Conservation (phyloP, 345 rosid genomes). For the Bruguiera gymnorhiza region DNA sequence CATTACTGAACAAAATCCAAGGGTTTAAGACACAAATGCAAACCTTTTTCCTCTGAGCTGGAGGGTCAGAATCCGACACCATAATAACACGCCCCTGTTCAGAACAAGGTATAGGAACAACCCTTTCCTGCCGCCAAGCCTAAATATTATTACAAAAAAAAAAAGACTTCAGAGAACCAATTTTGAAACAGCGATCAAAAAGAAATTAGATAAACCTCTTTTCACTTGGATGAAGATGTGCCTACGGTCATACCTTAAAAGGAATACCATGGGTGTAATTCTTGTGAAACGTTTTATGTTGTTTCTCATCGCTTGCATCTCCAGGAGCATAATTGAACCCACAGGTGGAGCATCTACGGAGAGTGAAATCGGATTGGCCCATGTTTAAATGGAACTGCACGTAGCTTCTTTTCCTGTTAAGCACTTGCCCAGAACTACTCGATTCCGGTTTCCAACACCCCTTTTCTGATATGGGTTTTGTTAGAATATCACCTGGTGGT, state of each 20-base stretch:
- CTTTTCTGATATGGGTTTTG: conserved; percentile 16
- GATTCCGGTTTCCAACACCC: conserved; percentile 17
- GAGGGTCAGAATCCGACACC: conserved; percentile 54
- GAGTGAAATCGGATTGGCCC: conserved; percentile 86
- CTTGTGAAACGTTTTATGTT: conserved; percentile 59
- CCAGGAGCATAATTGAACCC: conserved; percentile 71
- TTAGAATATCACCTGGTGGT: conserved; percentile 2
- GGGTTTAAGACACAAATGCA: neutral
- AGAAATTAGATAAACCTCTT: neutral
- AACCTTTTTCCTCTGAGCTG: conserved; percentile 69
- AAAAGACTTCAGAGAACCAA: too few species aligned
- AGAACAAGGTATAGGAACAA: conserved; percentile 29
- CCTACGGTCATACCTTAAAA: conserved; percentile 47
- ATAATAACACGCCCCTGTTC: conserved; percentile 46
- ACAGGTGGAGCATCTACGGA: conserved; percentile 53
- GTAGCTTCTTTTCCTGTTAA: conserved; percentile 70
- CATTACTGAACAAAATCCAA: neutral
- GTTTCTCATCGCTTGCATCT: conserved; percentile 68
- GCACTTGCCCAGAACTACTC: conserved; percentile 21
- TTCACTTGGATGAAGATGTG: neutral
- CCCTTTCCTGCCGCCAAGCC: conserved; percentile 73
- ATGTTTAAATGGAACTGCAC: conserved; percentile 76
- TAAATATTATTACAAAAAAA: conserved; percentile 11
- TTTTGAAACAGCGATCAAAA: neutral
- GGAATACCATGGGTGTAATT: conserved; percentile 59